Conservation (phyloP, 148 eudicot species). For the Silene uniflora region DNA sequence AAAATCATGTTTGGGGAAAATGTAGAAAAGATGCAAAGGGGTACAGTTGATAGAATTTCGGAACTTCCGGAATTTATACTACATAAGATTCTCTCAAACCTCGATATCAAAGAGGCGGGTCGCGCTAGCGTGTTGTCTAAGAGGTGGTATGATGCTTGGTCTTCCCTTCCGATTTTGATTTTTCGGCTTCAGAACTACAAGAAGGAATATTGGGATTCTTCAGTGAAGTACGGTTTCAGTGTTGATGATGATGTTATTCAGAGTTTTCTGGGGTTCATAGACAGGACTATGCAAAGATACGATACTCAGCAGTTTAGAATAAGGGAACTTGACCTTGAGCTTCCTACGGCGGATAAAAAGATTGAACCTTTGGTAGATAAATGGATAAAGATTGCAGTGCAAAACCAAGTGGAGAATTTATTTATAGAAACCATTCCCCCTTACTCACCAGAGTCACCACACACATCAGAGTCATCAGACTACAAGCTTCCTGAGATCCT, state of each 20-base stretch:
- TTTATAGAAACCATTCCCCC: no score
- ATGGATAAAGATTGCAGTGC: no score
- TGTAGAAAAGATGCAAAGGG: not conserved
- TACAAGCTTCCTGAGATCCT: no score
- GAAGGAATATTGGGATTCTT: no score
- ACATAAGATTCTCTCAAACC: not conserved
- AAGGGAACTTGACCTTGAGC: not conserved
- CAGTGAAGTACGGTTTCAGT: no score
- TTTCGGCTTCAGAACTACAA: not conserved
- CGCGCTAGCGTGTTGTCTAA: conserved; percentile 1
- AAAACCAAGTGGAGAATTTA: no score
- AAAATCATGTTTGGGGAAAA: not conserved
- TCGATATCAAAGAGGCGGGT: not conserved
- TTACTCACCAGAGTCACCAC: no score
- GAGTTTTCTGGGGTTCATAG: not conserved
- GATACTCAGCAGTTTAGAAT: not conserved
- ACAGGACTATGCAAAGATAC: conserved; percentile 1
- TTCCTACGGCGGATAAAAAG: not conserved
- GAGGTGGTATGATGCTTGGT: conserved; percentile 13
- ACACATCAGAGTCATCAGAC: no score
- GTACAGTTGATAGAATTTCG: conserved; percentile 18
- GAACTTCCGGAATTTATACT: not conserved
- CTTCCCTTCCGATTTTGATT: not conserved
- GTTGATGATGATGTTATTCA: not conserved
- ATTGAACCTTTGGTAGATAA: not conserved